Percentiles rank a stretch among this genome's conserved stretches.
Evolutionary conservation across 306 rosid species (phyloP).

Genomic region (Fagus sylvatica): DNA sequence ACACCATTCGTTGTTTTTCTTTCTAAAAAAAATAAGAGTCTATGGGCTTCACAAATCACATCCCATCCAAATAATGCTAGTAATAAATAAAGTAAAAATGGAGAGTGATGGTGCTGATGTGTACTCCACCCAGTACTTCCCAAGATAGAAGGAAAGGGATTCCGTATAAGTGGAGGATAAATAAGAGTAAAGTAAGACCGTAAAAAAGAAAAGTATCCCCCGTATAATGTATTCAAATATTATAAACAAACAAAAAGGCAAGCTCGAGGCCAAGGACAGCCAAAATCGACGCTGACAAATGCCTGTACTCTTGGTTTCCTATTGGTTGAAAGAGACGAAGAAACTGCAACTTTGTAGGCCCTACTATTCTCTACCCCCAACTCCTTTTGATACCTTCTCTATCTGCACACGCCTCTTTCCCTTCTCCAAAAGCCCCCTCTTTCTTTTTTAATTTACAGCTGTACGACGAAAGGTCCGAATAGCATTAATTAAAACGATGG

Average conservation of each 20-base stretch:
- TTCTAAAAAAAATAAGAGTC: too few species aligned
- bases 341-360: constrained; percentile 29
- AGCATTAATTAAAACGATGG: too few species aligned
- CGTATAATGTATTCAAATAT: too few species aligned
- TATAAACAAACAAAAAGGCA: too few species aligned
- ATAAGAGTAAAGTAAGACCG: not conserved
- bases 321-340: constrained; percentile 31
- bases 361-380: not conserved
- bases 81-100: not conserved
- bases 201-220: not conserved
- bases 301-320: constrained; percentile 21
- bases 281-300: constrained; percentile 39
- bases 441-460: not conserved
- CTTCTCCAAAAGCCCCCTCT: constrained; percentile 55
- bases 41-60: too few species aligned
- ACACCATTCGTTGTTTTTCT: too few species aligned
- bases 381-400: constrained; percentile 32
- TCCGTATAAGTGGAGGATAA: constrained; percentile 16
- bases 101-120: constrained; percentile 22
- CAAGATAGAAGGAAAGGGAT: constrained; percentile 26
- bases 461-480: not conserved
- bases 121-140: constrained; percentile 38
- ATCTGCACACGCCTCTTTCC: constrained; percentile 48
- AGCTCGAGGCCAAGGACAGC: not conserved
- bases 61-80: not conserved